Evolutionary conservation across 352 stramenopile species (phyloP).

Genomic region (Globisporangium uncinulatum): DNA sequence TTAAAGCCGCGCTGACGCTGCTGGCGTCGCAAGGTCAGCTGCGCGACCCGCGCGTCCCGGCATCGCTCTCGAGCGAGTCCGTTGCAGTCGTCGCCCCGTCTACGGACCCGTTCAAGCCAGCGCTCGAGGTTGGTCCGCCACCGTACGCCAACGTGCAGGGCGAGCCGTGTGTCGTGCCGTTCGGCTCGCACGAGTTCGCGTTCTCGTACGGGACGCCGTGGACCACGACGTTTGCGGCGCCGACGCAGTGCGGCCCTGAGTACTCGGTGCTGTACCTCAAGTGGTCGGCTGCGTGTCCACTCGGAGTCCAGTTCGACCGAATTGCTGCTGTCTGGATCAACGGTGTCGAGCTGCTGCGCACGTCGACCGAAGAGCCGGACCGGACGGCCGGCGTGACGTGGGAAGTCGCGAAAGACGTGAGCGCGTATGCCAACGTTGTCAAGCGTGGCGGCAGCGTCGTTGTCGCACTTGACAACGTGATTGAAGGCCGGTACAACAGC

Average conservation of each 20-base stretch:
- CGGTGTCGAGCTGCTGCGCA: slow-evolving; percentile 62
- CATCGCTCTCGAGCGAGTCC: slow-evolving; percentile 7
- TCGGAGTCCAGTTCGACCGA: slow-evolving; percentile 64
- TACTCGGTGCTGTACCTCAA: slow-evolving; percentile 57
- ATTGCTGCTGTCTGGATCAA: slow-evolving; percentile 73
- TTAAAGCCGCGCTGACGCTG: slow-evolving; percentile 25
- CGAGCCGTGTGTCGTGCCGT: slow-evolving; percentile 35
- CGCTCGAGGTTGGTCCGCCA: slow-evolving; percentile 35
- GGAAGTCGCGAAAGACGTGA: slow-evolving; percentile 67
- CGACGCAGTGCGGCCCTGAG: slow-evolving; percentile 28
- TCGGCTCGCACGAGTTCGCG: slow-evolving; percentile 44
- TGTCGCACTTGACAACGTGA: slow-evolving; percentile 61
- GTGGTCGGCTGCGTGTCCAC: slow-evolving; percentile 33
- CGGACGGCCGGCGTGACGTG: slow-evolving; percentile 36
- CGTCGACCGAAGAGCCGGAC: slow-evolving; percentile 64
- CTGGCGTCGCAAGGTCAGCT: slow-evolving; percentile 28
- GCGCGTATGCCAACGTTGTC: slow-evolving; percentile 47
- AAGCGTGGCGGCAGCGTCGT: slow-evolving; percentile 42
- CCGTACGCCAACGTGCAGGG: slow-evolving; percentile 37
- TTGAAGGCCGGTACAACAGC: slow-evolving; percentile 50
- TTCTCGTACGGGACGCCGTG: slow-evolving; percentile 57
- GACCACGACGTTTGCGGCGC: slow-evolving; percentile 28
- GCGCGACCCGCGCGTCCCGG: slow-evolving; percentile 10
- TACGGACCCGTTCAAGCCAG: slow-evolving; percentile 16
- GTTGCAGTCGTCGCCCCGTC: not conserved